A percentile compares a stretch with the other conserved stretches of the same genome.
Evolutionary conservation across 768 basidiomycete species (phyloP).

Genomic region (Boletus tylopilopsis): DNA sequence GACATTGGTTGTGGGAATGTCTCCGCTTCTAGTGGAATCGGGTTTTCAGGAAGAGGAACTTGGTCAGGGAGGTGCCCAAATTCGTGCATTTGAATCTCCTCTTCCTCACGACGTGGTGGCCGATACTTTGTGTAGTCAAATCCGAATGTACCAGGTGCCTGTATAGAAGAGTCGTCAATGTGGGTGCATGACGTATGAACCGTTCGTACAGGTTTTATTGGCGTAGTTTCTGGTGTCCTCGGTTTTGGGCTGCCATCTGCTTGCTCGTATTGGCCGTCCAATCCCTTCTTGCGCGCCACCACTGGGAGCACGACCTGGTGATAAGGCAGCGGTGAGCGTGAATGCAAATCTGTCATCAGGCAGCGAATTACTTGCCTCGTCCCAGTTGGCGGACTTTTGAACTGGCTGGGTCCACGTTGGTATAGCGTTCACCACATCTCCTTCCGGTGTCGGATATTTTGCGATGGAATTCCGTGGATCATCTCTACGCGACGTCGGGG

Average conservation of each 20-base stretch:
- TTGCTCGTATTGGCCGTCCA: slow-evolving; percentile 66
- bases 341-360: not conserved
- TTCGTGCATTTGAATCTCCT: slow-evolving; percentile 63
- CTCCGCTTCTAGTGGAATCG: not conserved
- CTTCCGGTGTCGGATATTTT: slow-evolving; percentile 59
- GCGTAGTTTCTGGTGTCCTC: slow-evolving; percentile 35
- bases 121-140: slow-evolving; percentile 72
- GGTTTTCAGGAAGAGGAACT: slow-evolving; percentile 13
- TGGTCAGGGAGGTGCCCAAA: slow-evolving; percentile 46
- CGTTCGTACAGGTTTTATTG: slow-evolving; percentile 55
- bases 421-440: slow-evolving; percentile 66
- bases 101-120: slow-evolving; percentile 38
- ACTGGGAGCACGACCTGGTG: slow-evolving; percentile 79
- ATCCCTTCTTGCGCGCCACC: slow-evolving; percentile 77
- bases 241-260: slow-evolving; percentile 66
- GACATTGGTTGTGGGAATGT: slow-evolving; percentile 10
- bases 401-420: slow-evolving; percentile 80
- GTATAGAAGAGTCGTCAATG: slow-evolving; percentile 5
- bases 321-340: slow-evolving; percentile 4
- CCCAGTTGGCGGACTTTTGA: slow-evolving; percentile 71
- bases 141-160: slow-evolving; percentile 85
- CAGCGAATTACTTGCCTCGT: slow-evolving; percentile 52
- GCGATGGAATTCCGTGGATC: slow-evolving; percentile 60
- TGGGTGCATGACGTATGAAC: not conserved
- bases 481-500: slow-evolving; percentile 32